Percentiles rank a stretch among this genome's conserved stretches.
phyloP scores from a whole-genome alignment of 1,284 basidiomycete species.

The Ceratobasidium sp. region DNA sequence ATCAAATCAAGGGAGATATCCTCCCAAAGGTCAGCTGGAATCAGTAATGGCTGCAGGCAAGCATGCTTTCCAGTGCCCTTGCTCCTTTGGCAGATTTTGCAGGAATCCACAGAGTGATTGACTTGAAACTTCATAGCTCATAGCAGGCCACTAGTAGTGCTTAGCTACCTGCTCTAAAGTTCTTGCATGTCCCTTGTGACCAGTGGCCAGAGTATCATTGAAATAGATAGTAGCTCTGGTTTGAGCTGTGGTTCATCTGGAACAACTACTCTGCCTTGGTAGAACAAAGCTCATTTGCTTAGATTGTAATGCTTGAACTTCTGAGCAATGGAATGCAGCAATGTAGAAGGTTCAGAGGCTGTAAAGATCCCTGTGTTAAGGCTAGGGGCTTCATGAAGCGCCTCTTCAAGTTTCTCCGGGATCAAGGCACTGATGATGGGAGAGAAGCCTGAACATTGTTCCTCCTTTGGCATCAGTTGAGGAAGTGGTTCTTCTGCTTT shows the following conservation, averaged over 20 bases:
- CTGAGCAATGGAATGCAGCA: not conserved
- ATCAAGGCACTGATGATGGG: not conserved
- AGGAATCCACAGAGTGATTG: conserved; percentile 9
- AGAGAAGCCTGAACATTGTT: not conserved
- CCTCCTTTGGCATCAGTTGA: not conserved
- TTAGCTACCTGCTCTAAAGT: conserved; percentile 40
- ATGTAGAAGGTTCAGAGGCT: not conserved
- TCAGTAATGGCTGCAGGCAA: conserved; percentile 40
- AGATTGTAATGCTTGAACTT: not conserved
- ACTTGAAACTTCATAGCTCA: conserved; percentile 23
- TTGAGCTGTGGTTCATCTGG: conserved; percentile 23
- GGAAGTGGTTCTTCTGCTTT: not conserved
- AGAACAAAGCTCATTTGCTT: conserved; percentile 1
- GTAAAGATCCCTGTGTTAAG: not conserved
- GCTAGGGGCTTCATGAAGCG: not conserved
- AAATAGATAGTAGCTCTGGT: conserved; percentile 1
- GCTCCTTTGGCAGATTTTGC: conserved; percentile 31
- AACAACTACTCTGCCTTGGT: too few species aligned
- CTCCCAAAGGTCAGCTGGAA: not conserved
- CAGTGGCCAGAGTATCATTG: conserved; percentile 17
- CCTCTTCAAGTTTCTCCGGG: not conserved
- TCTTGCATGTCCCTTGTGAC: conserved; percentile 47
- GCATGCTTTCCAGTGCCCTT: conserved; percentile 38
- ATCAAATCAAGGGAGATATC: too few species aligned
- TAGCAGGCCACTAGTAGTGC: conserved; percentile 23